These are phyloP conservation scores for Pseudogymnoascus sp. DNA, from an alignment of 2,329 filamentous ascomycete species.

Conservation along the genomic window DNA sequence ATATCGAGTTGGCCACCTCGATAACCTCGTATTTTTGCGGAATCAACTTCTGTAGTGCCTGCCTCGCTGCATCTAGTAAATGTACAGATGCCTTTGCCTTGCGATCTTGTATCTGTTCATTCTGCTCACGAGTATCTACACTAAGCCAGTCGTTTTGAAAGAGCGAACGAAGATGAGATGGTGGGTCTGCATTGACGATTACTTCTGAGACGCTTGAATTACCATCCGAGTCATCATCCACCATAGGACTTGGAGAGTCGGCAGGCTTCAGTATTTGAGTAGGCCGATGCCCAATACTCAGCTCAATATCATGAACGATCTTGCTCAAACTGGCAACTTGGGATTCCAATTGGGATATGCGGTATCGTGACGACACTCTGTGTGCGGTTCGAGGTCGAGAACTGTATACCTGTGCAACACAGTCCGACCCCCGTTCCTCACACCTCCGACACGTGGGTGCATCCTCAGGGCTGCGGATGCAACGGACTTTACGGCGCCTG, in stretches of 20 bases:
- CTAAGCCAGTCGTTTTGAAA: slow-evolving; percentile 28
- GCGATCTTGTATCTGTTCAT: slow-evolving; percentile 35
- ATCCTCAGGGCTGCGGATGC: slow-evolving; percentile 23
- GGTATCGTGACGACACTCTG: slow-evolving; percentile 19
- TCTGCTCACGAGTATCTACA: slow-evolving; percentile 18
- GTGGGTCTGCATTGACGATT: slow-evolving; percentile 18
- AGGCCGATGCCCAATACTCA: slow-evolving; percentile 13
- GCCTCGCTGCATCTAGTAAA: slow-evolving; percentile 15
- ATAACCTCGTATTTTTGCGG: slow-evolving; percentile 23
- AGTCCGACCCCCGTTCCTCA: slow-evolving; percentile 16
- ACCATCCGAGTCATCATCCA: slow-evolving; percentile 16
- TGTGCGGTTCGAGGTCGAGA: slow-evolving; percentile 12
- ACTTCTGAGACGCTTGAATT: slow-evolving; percentile 14
- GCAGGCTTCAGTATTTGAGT: slow-evolving; percentile 7
- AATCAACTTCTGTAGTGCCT: slow-evolving; percentile 19
- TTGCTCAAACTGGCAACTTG: slow-evolving; percentile 19
- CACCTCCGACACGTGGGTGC: slow-evolving; percentile 21
- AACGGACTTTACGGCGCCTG: slow-evolving; percentile 28
- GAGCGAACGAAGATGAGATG: slow-evolving; percentile 26
- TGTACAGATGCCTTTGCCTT: slow-evolving; percentile 13
- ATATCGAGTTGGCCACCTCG: slow-evolving; percentile 19
- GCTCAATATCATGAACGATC: slow-evolving; percentile 17
- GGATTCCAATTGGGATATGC: slow-evolving; percentile 21
- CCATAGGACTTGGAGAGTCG: slow-evolving; percentile 2
- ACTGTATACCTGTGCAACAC: slow-evolving; percentile 19